Evolutionary conservation across 1,284 basidiomycete species (phyloP), one percentile per base, ranked within the genome.

Genomic region (Peniophora sp.): DNA sequence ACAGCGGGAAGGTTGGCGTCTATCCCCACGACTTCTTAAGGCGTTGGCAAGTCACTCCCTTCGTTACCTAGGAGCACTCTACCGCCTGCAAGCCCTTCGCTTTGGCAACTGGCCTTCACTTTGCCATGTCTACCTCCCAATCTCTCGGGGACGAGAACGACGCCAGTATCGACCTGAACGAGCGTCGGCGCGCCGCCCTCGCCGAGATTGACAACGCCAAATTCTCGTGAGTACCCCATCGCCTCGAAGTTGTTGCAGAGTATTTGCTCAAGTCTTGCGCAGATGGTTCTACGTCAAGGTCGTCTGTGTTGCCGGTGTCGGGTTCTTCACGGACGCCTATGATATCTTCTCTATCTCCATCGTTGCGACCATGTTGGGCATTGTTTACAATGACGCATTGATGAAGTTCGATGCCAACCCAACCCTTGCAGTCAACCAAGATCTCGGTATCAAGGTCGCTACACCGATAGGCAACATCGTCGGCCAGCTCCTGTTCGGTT

Each of bases 311-410:
- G 87, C 89, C 2, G 86, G 88, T 54, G 83, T 84, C 9, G 88
- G 88, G 43, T 91, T 91, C 72, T 91, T 90, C 69, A 89, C 88
- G 32, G 88, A 88, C 69, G 85, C 85, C 51, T 74, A 74, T 53
- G 71, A 73, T 56, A 76, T 73, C 57, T 74, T 75, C 57, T 66
- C 69, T n/a, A 81, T 82, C 68, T 78, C 73, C 57, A 77, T 80
- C 52, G 77, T 72, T 0, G 72, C 76, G 2, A 70, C 71, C 24
- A 80, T 80, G 73, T 64, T 81, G 42, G 78, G 79, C 14, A 77
- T 74, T 56, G 72, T 83, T 44, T 81, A 82, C 64, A 70, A 72
- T 23, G 66, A 55, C 58, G 23, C 18, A 10, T 20, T 15, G 27
- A 8, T 8, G n/a, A n/a, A n/a, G n/a, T n/a, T n/a, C n/a, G n/a